phyloP scores from a whole-genome alignment of 768 basidiomycete species.

The Crepidotus variabilis region DNA sequence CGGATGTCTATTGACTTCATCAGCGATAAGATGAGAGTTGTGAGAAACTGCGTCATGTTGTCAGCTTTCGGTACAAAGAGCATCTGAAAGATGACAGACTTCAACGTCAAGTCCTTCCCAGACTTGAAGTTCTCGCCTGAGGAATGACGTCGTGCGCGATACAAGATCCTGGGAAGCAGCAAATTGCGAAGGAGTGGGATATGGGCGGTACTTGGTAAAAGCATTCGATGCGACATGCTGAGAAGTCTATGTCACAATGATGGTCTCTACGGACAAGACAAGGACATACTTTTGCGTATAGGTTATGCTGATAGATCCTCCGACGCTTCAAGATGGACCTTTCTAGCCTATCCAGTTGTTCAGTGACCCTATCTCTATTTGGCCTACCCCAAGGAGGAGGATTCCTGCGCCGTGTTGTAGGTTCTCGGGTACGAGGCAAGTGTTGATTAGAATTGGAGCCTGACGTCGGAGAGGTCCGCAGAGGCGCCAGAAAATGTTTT shows the following conservation, averaged over 20 bases:
- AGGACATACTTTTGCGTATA: constrained; percentile 78
- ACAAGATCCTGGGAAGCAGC: constrained; percentile 70
- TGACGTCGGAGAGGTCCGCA: constrained; percentile 37
- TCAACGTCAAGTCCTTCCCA: constrained; percentile 92
- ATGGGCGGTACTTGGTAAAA: constrained; percentile 84
- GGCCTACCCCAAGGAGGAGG: constrained; percentile 57
- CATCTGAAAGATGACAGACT: constrained; percentile 32
- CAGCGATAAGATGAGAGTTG: constrained; percentile 81
- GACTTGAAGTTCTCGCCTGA: constrained; percentile 82
- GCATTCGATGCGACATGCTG: constrained; percentile 91
- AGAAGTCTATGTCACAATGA: constrained; percentile 4
- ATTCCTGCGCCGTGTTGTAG: constrained; percentile 31
- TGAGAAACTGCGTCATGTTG: constrained; percentile 64
- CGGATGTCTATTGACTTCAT: constrained; percentile 94
- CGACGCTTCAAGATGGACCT: constrained; percentile 67
- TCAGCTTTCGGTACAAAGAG: constrained; percentile 13
- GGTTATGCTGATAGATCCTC: constrained; percentile 75
- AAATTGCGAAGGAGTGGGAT: constrained; percentile 84
- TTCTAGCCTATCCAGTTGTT: constrained; percentile 69
- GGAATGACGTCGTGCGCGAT: constrained; percentile 72
- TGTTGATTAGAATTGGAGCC: constrained; percentile 18
- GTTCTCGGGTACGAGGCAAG: constrained; percentile 23
- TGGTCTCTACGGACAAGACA: neutral
- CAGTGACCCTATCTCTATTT: constrained; percentile 38
- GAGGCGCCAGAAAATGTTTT: constrained; percentile 72